These are phyloP conservation scores for Rhamnella rubrinervis DNA, from an alignment of 331 rosid genomes.

Conservation along the genomic window DNA sequence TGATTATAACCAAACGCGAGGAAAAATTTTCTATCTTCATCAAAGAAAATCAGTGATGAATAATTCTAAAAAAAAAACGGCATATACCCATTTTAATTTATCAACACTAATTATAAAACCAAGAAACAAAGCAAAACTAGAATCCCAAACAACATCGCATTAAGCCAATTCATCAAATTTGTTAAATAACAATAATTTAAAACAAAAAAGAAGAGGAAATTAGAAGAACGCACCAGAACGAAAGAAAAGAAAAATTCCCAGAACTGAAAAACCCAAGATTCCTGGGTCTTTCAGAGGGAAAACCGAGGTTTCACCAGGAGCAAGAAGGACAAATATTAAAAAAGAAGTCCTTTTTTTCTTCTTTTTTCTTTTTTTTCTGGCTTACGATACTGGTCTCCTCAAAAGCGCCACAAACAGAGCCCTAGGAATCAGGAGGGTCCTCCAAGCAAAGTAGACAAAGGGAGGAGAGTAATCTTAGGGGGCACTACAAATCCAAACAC, in stretches of 20 bases:
- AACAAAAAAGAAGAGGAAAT: background rate
- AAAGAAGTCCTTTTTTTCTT: background rate
- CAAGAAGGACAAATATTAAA: background rate
- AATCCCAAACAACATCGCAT: background rate
- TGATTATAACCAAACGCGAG: background rate
- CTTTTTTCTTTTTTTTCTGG: no score
- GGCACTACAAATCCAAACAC: no score
- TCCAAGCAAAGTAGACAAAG: no score
- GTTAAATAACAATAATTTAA: background rate
- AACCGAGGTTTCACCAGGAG: background rate
- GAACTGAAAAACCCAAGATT: conserved; percentile 9
- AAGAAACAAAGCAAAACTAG: background rate
- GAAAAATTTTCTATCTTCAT: no score
- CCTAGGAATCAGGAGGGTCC: background rate
- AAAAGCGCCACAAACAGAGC: background rate
- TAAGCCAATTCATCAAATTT: background rate
- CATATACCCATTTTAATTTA: background rate
- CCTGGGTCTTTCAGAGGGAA: background rate
- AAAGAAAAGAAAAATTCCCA: background rate
- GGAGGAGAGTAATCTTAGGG: no score
- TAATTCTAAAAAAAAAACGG: background rate
- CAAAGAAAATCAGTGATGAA: background rate
- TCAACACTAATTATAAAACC: background rate
- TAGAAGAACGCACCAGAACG: conserved; percentile 5
- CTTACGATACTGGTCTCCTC: no score